Base-by-base conservation (phyloP, 305 asterid genomes). In the Coffea humblotiana region DNA sequence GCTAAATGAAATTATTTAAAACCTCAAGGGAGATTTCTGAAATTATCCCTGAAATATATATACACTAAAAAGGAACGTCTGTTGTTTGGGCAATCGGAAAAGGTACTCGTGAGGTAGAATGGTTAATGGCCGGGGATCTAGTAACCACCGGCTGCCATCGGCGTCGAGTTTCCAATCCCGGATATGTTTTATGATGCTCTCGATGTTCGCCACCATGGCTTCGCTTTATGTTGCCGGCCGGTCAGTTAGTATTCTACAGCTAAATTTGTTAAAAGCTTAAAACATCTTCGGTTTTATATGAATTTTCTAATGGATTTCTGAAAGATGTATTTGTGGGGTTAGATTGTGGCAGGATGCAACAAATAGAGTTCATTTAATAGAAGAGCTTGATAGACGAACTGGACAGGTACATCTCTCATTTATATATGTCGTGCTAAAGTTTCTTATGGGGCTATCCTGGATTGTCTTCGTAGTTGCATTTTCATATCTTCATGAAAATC, bases 321-420 rank as follows among this genome's bases (percentile, higher is more conserved):
- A 51, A 18, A n/a, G 29, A 49, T 72, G 76, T 65, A 51, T 37
- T 66, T 9, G 25, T 74, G 48, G 77, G 49, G 78, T 81, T 82
- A 94, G 98, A 82, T 79, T 92, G 88, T 94, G 98, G 98, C 96
- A 92, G 87, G 98, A 92, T 32, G 87, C 98, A 19, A 88, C 85
- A 84, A 91, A 77, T 78, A 88, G 97, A 79, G 91, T 91, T 60
- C 79, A 85, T 81, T 74, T 94, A 75, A 85, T 88, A 78, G 77
- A 79, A 67, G 92, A 90, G 85, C 95, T 94, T 61, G 92, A 90
- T 81, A 86, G 80, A 82, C 89, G 89, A 86, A 91, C 94, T 69
- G 95, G 92, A 64, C 97, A 88, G 94, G 98, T 94, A 74, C 32
- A 54, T 66, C 32, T 66, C 5, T 29, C 8, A 27, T 66, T 66